These are phyloP conservation scores for Trichosporon sp. DNA, from an alignment of 1,284 basidiomycete species.

Conservation along the genomic window DNA sequence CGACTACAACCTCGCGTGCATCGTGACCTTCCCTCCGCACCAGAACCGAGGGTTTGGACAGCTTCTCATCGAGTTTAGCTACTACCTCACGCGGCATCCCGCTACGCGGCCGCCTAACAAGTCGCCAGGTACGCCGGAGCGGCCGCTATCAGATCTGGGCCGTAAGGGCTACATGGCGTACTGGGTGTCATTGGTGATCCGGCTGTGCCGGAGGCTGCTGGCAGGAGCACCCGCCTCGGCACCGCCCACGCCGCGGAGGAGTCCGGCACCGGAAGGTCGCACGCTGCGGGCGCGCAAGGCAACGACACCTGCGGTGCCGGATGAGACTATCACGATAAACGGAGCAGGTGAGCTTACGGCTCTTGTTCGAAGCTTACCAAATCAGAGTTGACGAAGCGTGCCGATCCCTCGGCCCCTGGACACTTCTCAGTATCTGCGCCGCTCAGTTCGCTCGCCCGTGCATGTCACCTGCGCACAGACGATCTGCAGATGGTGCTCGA, in stretches of 20 bases:
- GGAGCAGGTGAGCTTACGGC: slow-evolving; percentile 21
- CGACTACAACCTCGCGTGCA: slow-evolving; percentile 95
- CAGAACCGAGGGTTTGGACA: slow-evolving; percentile 88
- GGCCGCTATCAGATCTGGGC: slow-evolving; percentile 88
- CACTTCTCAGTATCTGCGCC: slow-evolving; percentile 57
- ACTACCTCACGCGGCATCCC: slow-evolving; percentile 70
- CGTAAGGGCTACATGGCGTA: slow-evolving; percentile 84
- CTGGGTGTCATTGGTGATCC: slow-evolving; percentile 79
- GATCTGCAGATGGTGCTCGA: slow-evolving; percentile 82
- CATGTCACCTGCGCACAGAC: slow-evolving; percentile 74
- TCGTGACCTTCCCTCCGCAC: slow-evolving; percentile 89
- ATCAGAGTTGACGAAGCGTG: slow-evolving; percentile 8
- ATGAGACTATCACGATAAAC: slow-evolving; percentile 18
- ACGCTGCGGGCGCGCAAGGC: slow-evolving; percentile 19
- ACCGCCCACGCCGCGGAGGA: neutral
- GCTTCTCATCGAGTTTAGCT: slow-evolving; percentile 97
- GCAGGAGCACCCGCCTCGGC: slow-evolving; percentile 2
- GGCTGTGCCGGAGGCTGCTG: slow-evolving; percentile 63
- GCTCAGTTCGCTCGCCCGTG: slow-evolving; percentile 64
- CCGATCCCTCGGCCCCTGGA: slow-evolving; percentile 9
- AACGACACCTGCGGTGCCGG: neutral
- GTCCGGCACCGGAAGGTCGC: slow-evolving; percentile 12
- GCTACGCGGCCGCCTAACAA: slow-evolving; percentile 50
- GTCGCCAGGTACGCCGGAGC: slow-evolving; percentile 84
- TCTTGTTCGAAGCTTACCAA: no score